Evolutionary conservation across 768 basidiomycete species (phyloP).

Genomic region (Leccinum subtestaceum): DNA sequence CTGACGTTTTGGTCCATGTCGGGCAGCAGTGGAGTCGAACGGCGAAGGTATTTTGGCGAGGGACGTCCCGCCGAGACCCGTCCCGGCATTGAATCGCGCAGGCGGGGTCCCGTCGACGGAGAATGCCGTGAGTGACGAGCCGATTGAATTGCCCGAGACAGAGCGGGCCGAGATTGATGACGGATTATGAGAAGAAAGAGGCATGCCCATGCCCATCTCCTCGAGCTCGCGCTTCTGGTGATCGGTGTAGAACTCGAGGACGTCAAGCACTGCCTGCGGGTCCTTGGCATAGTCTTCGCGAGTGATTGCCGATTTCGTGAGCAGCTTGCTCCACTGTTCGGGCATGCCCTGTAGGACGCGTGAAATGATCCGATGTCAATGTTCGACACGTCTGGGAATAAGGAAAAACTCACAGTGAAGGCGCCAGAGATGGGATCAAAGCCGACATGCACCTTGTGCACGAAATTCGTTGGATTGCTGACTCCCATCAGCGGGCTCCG

Average conservation of each 20-base stretch:
- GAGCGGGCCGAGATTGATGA: conserved; percentile 33
- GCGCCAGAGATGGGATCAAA: conserved; percentile 92
- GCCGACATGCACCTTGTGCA: conserved; percentile 97
- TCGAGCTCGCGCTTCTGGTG: conserved; percentile 94
- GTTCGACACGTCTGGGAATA: not conserved
- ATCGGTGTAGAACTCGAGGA: conserved; percentile 97
- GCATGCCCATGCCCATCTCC: conserved; percentile 44
- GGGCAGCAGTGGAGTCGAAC: conserved; percentile 23
- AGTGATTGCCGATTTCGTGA: conserved; percentile 96
- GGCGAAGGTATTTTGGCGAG: conserved; percentile 44
- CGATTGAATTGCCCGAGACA: conserved; percentile 16
- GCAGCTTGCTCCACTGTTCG: conserved; percentile 95
- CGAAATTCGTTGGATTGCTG: conserved; percentile 93
- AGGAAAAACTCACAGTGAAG: conserved; percentile 70
- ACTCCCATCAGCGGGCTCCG: conserved; percentile 92
- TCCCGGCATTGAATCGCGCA: conserved; percentile 86
- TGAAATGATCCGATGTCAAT: not conserved
- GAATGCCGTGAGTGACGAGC: conserved; percentile 37
- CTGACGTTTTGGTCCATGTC: conserved; percentile 43
- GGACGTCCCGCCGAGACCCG: conserved; percentile 76
- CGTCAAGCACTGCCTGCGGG: conserved; percentile 95
- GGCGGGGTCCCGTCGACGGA: conserved; percentile 43
- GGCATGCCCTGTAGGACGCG: conserved; percentile 74
- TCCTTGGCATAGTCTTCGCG: conserved; percentile 97
- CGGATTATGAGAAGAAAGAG: conserved; percentile 16